phyloP scores from a whole-genome alignment of 345 rosid species.

The Physaria fendleri region DNA sequence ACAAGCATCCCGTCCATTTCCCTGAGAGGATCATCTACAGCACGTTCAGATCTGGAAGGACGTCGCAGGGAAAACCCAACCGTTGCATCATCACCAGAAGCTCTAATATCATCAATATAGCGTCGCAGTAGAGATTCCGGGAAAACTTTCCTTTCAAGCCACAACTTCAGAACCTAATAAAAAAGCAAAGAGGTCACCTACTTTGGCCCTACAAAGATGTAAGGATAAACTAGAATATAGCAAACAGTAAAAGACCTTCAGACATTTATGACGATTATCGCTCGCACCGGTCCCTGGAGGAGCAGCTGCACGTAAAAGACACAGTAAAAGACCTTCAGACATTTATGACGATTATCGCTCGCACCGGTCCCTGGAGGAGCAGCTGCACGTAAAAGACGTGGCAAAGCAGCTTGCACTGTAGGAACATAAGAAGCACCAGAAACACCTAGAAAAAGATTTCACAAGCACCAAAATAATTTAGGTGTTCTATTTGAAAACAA shows the following conservation, averaged over 20 bases:
- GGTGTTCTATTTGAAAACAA: background rate
- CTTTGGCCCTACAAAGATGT: conserved; percentile 10
- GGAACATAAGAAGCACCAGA: conserved; percentile 95
- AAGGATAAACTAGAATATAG: background rate
- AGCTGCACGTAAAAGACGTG: conserved; percentile 93
- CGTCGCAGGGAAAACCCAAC: conserved; percentile 58
- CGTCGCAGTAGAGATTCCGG: conserved; percentile 71
- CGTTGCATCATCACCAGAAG: conserved; percentile 64
- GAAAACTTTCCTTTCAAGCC: conserved; percentile 90
- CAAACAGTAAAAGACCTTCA: conserved; percentile 48
- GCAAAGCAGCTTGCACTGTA: conserved; percentile 84
- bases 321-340: conserved; percentile 95
- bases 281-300: conserved; percentile 80
- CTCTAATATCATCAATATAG: conserved; percentile 80
- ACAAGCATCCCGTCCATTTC: conserved; percentile 99
- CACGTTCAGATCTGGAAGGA: conserved; percentile 93
- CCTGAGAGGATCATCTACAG: conserved; percentile 92
- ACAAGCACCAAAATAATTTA: conserved; percentile 4
- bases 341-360: conserved; percentile 94
- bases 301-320: conserved; percentile 93
- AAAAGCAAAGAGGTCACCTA: conserved; percentile 26
- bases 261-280: conserved; percentile 97
- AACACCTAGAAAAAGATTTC: conserved; percentile 44
- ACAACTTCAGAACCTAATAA: conserved; percentile 74
- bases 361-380: conserved; percentile 81